Evolutionary conservation across 768 basidiomycete genomes (phyloP), one percentile per base, ranked within the genome.

Genomic region (Neoboletus brunneissimus): DNA sequence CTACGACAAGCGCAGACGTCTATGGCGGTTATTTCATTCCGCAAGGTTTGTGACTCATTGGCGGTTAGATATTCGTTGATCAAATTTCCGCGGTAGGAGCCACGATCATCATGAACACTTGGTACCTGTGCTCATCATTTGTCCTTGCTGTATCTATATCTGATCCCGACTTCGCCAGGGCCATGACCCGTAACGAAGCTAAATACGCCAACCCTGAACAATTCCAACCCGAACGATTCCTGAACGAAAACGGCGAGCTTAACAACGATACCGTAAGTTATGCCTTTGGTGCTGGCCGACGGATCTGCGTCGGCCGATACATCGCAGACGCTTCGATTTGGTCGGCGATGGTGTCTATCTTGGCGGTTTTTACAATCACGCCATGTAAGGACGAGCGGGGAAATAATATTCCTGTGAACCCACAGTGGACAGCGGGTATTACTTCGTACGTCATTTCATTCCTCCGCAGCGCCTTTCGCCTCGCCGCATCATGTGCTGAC

Each of bases 1-100:
- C 64, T 2, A 53, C 70, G 8, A 76, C 76, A 1, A 64, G 65
- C 23, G 72, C 76, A 43, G 80, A 81, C 38, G 55, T 73, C 13
- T 81, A 80, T 53, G 64, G 70, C 31, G 76, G 77, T n/a, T 81
- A 81, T 57, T 68, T 80, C 22, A 86, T 87, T 50, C 85, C 85
- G 1, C 74, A 77, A 64, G 85, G 84, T 68, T 16, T 8, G 68
- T 66, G 31, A 35, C 29, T 12, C 12, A 7, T n/a, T 15, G 4
- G 10, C 18, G 10, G 9, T 27, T 10, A 20, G 12, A 34, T 18
- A n/a, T 44, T 12, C 44, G 16, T 37, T 40, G 3, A 50, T 52
- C 23, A 4, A 45, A 41, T 22, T 29, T 46, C 12, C 16, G 23
- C 2, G 16, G 23, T 23, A 72, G 68, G 69, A 15, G 63, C 68